Conservation (phyloP, 306 rosid species). For the Malus sylvestris region DNA sequence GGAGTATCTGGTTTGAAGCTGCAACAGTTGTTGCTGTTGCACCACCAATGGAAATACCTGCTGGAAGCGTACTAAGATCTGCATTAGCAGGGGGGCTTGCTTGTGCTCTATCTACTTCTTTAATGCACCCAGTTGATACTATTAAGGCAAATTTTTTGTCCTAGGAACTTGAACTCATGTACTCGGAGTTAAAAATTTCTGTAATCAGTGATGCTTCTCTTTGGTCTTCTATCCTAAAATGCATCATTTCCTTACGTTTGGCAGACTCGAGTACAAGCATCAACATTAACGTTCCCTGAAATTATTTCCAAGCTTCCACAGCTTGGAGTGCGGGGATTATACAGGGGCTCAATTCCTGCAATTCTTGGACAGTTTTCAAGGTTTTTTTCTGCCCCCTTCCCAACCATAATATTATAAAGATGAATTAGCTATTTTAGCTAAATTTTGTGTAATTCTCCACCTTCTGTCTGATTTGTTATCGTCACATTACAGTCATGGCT, state of each 20-base stretch:
- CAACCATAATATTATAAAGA: background rate
- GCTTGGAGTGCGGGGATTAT: slow-evolving; percentile 76
- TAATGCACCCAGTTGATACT: slow-evolving; percentile 88
- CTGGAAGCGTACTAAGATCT: slow-evolving; percentile 94
- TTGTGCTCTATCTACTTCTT: slow-evolving; percentile 88
- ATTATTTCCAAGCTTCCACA: slow-evolving; percentile 94
- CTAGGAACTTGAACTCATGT: background rate
- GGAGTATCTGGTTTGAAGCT: slow-evolving; percentile 99
- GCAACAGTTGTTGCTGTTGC: slow-evolving; percentile 99
- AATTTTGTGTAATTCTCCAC: slow-evolving; percentile 1
- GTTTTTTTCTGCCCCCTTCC: slow-evolving; percentile 28
- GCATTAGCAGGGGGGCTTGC: slow-evolving; percentile 99
- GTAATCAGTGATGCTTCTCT: slow-evolving; percentile 1
- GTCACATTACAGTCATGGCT: slow-evolving; percentile 75
- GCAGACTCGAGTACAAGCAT: slow-evolving; percentile 96
- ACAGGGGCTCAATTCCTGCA: slow-evolving; percentile 96
- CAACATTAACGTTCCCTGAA: slow-evolving; percentile 80
- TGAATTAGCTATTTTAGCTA: slow-evolving; percentile 3
- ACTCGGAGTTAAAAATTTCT: background rate
- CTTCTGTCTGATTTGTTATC: slow-evolving; percentile 29
- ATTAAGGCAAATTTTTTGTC: slow-evolving; percentile 61
- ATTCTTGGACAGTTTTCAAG: slow-evolving; percentile 98
- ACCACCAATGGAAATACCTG: slow-evolving; percentile 83
- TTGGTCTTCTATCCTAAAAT: slow-evolving; percentile 8
- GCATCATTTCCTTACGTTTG: slow-evolving; percentile 18